These are phyloP conservation scores for Pilatotrama ljubarskyi DNA, from an alignment of 768 basidiomycete genomes.

Conservation along the genomic window DNA sequence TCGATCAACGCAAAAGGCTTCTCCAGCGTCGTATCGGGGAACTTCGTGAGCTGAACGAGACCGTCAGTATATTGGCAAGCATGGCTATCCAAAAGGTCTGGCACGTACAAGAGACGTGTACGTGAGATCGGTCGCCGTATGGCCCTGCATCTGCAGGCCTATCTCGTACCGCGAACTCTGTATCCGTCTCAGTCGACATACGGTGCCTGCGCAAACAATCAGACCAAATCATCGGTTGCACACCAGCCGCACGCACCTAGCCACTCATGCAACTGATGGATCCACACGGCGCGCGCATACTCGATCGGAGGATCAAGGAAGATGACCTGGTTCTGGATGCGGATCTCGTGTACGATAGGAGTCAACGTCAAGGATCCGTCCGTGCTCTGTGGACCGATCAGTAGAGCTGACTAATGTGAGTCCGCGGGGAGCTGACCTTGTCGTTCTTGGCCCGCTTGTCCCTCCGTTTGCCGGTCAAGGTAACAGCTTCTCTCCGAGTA, in stretches of 20 bases:
- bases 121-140: constrained; percentile 62
- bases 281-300: constrained; percentile 87
- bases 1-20: constrained; percentile 87
- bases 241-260: constrained; percentile 48
- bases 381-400: constrained; percentile 47
- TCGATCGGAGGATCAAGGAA: constrained; percentile 98
- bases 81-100: not conserved
- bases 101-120: constrained; percentile 78
- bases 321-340: constrained; percentile 98
- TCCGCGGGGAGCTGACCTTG: constrained; percentile 49
- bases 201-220: constrained; percentile 53
- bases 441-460: constrained; percentile 79
- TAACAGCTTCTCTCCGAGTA: constrained; percentile 50
- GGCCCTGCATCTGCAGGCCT: constrained; percentile 85
- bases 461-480: constrained; percentile 60
- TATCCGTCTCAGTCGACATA: constrained; percentile 84
- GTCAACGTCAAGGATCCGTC: constrained; percentile 77
- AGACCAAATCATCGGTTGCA: not conserved
- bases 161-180: constrained; percentile 98
- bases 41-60: constrained; percentile 60
- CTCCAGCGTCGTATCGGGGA: constrained; percentile 72
- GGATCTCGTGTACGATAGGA: constrained; percentile 91
- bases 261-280: constrained; percentile 87
- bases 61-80: constrained; percentile 7
- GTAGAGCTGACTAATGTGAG: not conserved